Conservation (phyloP, 148 eudicot species). For the Diospyros lotus region DNA sequence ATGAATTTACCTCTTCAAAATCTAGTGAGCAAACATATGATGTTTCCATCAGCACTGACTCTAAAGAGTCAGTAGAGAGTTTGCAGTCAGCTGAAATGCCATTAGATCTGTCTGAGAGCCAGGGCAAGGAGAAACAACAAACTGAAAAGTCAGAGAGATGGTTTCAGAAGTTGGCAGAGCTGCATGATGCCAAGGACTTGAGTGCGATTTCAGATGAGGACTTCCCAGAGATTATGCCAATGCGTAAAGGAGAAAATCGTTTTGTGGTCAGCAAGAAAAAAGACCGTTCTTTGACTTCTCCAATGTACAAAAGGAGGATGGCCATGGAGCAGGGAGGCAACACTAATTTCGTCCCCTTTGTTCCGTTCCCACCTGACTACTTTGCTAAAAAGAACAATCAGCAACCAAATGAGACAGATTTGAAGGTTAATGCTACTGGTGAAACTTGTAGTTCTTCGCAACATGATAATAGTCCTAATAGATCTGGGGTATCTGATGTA, state of each 20-base stretch:
- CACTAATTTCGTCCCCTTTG: conserved; percentile 77
- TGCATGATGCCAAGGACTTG: conserved; percentile 37
- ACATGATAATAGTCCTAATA: not conserved
- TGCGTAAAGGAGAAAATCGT: conserved; percentile 71
- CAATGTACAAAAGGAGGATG: conserved; percentile 55
- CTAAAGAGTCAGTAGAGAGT: not conserved
- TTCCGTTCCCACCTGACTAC: conserved; percentile 91
- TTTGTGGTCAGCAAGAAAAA: conserved; percentile 75
- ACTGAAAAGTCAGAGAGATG: conserved; percentile 46
- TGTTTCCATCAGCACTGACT: conserved; percentile 7
- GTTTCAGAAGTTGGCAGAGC: conserved; percentile 50
- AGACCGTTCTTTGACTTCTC: conserved; percentile 75
- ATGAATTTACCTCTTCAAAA: conserved; percentile 5
- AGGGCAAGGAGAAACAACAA: conserved; percentile 22
- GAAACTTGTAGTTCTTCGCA: not conserved
- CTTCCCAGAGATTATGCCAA: conserved; percentile 77
- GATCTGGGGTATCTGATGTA: not conserved
- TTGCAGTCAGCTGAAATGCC: conserved; percentile 16
- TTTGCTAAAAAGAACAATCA: conserved; percentile 49
- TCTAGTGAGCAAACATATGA: conserved; percentile 5
- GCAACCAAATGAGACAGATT: conserved; percentile 18
- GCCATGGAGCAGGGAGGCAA: conserved; percentile 65
- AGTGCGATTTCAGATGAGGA: conserved; percentile 45
- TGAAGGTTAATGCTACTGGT: conserved; percentile 11
- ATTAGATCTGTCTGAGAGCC: conserved; percentile 13